Percentiles rank a stretch among this genome's conserved stretches.
These are phyloP conservation scores for Berkeleyomyces basicola DNA, from an alignment of 2,329 filamentous ascomycete species.

Conservation along the genomic window DNA sequence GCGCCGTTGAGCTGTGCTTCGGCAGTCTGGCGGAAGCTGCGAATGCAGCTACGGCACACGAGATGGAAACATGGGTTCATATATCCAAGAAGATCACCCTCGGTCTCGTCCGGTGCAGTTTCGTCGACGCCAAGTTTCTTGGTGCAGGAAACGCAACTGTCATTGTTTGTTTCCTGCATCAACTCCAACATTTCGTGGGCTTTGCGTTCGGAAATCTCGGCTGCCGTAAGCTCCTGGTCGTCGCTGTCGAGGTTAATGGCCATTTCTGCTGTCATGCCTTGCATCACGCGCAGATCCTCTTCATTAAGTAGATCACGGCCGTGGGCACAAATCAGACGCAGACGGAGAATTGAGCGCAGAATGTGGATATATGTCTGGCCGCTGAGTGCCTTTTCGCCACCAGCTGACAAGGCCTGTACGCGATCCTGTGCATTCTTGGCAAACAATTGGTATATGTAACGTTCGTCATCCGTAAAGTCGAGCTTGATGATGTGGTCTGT, in stretches of 20 bases:
- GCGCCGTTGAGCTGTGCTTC: slow-evolving; percentile 21
- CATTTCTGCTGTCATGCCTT: slow-evolving; percentile 66
- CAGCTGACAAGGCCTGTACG: slow-evolving; percentile 53
- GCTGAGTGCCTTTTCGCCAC: slow-evolving; percentile 46
- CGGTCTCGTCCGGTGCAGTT: slow-evolving; percentile 38
- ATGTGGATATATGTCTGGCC: slow-evolving; percentile 91
- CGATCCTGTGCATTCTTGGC: slow-evolving; percentile 64
- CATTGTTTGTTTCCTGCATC: slow-evolving; percentile 65
- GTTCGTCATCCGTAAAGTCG: slow-evolving; percentile 60
- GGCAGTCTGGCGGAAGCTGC: slow-evolving; percentile 38
- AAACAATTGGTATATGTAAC: slow-evolving; percentile 68
- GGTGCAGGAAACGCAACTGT: slow-evolving; percentile 55
- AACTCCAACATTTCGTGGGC: slow-evolving; percentile 76
- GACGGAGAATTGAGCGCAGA: slow-evolving; percentile 72
- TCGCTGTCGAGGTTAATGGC: slow-evolving; percentile 83
- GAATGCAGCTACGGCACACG: slow-evolving; percentile 60
- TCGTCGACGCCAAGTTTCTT: slow-evolving; percentile 42
- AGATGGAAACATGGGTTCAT: slow-evolving; percentile 83
- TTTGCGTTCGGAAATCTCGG: slow-evolving; percentile 44
- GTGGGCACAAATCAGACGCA: slow-evolving; percentile 83
- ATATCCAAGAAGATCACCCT: slow-evolving; percentile 52
- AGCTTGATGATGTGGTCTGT: slow-evolving; percentile 58
- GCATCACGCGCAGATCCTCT: slow-evolving; percentile 63
- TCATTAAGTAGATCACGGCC: slow-evolving; percentile 80
- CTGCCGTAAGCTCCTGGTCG: slow-evolving; percentile 40